These are phyloP conservation scores for Brassica carinata DNA, from an alignment of 345 rosid species.

Conservation along the genomic window DNA sequence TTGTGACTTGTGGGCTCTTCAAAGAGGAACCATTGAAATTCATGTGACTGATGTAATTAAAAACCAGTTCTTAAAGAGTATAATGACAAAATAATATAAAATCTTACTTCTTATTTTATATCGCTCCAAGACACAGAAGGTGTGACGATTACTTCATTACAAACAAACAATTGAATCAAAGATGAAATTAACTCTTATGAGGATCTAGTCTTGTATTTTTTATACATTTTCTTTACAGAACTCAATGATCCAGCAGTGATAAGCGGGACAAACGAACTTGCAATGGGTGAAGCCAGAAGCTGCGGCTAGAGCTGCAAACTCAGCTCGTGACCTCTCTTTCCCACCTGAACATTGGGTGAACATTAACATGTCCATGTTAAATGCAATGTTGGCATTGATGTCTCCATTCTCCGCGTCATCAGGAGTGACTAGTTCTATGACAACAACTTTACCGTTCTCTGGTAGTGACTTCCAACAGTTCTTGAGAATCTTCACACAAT, in stretches of 20 bases:
- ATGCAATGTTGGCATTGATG: slow-evolving; percentile 44
- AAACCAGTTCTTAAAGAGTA: background rate
- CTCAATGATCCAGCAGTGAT: slow-evolving; percentile 36
- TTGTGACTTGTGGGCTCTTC: slow-evolving; percentile 11
- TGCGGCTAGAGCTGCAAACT: slow-evolving; percentile 48
- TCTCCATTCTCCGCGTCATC: slow-evolving; percentile 26
- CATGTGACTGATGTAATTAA: slow-evolving; percentile 6
- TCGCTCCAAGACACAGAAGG: slow-evolving; percentile 1
- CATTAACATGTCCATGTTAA: slow-evolving; percentile 51
- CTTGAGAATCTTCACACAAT: slow-evolving; percentile 48
- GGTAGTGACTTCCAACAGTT: slow-evolving; percentile 55
- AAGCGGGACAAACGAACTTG: slow-evolving; percentile 26
- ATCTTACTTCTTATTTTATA: slow-evolving; percentile 6
- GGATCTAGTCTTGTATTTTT: background rate
- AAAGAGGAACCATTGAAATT: background rate
- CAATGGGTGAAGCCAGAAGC: slow-evolving; percentile 46
- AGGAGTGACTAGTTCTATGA: slow-evolving; percentile 49
- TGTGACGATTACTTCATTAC: background rate
- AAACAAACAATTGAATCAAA: background rate
- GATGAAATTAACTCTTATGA: background rate
- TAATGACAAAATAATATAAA: background rate
- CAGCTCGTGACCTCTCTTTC: slow-evolving; percentile 50
- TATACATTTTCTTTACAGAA: slow-evolving; percentile 18
- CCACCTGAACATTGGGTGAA: slow-evolving; percentile 48
- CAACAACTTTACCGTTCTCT: slow-evolving; percentile 45